Conservation (phyloP, 345 rosid genomes). For the Conringia planisiliqua region DNA sequence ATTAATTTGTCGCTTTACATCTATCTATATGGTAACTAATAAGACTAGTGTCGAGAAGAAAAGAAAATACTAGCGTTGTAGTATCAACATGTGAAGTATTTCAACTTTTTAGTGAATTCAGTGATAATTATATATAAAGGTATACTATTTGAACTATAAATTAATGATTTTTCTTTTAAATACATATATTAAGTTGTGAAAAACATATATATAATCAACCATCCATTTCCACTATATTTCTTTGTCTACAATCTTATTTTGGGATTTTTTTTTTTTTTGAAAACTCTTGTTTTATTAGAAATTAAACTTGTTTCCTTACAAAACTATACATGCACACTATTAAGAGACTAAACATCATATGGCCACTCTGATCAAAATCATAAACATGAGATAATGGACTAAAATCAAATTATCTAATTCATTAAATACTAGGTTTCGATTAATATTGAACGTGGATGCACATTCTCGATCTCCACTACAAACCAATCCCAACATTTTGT, state of each 20-base stretch:
- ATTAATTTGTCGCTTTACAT: conserved; percentile 27
- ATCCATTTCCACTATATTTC: background rate
- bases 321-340: background rate
- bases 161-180: background rate
- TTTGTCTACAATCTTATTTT: background rate
- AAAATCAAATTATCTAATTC: no score
- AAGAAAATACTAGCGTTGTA: conserved; percentile 18
- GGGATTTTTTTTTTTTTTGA: background rate
- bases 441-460: conserved; percentile 16
- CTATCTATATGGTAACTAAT: background rate
- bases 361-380: background rate
- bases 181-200: background rate
- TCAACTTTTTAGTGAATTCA: conserved; percentile 13
- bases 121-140: conserved; percentile 9
- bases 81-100: conserved; percentile 19
- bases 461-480: conserved; percentile 38
- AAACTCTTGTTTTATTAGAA: background rate
- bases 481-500: conserved; percentile 18
- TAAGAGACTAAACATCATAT: background rate
- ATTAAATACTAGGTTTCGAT: background rate
- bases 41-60: background rate
- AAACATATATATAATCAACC: background rate
- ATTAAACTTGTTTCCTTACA: background rate
- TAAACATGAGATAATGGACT: background rate
- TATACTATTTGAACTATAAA: background rate